A percentile compares a stretch with the other conserved stretches of the same genome.
Evolutionary conservation across 139 green algal species (phyloP).

Genomic region (Chara braunii): DNA sequence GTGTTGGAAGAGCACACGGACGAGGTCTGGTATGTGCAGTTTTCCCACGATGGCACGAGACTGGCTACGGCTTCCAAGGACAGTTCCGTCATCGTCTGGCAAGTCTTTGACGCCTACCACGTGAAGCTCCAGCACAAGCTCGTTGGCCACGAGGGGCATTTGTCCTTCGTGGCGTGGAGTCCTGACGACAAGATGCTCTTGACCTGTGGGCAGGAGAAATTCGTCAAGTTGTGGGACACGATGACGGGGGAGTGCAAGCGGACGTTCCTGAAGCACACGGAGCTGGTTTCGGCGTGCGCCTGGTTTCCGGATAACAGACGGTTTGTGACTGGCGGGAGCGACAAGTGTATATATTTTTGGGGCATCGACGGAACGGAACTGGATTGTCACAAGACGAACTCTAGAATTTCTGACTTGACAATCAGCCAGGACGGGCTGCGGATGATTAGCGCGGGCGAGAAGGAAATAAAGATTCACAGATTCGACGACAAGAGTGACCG

Average conservation of each 20-base stretch:
- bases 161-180: constrained; percentile 49
- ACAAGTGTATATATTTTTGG: constrained; percentile 57
- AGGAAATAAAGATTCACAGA: constrained; percentile 50
- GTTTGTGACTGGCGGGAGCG: constrained; percentile 62
- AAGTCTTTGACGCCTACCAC: constrained; percentile 1
- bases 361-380: constrained; percentile 52
- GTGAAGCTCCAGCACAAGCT: constrained; percentile 22
- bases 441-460: constrained; percentile 49
- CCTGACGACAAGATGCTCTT: constrained; percentile 52
- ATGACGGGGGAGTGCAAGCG: constrained; percentile 2
- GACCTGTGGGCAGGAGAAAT: constrained; percentile 51
- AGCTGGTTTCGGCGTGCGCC: constrained; percentile 43
- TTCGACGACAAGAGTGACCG: constrained; percentile 48
- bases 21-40: constrained; percentile 89
- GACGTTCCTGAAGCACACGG: constrained; percentile 26
- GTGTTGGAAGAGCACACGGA: constrained; percentile 67
- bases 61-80: constrained; percentile 73
- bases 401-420: constrained; percentile 69
- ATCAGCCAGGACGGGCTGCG: constrained; percentile 53
- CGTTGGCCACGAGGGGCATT: constrained; percentile 4
- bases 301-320: constrained; percentile 71
- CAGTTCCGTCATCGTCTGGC: constrained; percentile 50
- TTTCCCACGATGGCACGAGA: constrained; percentile 63
- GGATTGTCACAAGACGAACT: constrained; percentile 46
- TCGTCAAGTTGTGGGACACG: constrained; percentile 57